Evolutionary conservation across 352 stramenopile species (phyloP).

Genomic region (Phytophthora fragariae): DNA sequence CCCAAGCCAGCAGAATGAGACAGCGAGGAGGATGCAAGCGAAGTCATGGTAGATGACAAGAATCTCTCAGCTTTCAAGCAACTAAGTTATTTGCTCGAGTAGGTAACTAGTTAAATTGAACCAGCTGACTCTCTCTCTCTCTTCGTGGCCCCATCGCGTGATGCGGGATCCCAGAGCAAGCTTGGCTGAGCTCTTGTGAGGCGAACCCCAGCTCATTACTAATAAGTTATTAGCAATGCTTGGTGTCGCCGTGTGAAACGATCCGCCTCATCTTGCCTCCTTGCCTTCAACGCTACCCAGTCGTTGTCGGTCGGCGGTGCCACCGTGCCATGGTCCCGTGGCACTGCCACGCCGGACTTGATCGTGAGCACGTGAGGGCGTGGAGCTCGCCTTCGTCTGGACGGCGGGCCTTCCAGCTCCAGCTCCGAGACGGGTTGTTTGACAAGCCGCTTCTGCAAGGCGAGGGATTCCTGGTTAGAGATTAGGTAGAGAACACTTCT

Average conservation of each 20-base stretch:
- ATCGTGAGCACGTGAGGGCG: slow-evolving; percentile 26
- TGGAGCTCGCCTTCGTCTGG: not conserved
- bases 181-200: slow-evolving; percentile 18
- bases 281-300: too few relatives aligned
- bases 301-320: too few relatives aligned
- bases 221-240: not conserved
- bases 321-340: too few relatives aligned
- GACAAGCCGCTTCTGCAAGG: slow-evolving; percentile 1
- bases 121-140: too few relatives aligned
- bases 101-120: too few relatives aligned
- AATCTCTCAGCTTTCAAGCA: too few relatives aligned
- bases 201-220: too few relatives aligned
- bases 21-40: too few relatives aligned
- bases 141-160: slow-evolving; percentile 18
- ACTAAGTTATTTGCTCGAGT: too few relatives aligned
- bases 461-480: not conserved
- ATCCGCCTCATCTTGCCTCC: slow-evolving; percentile 5
- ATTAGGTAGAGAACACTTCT: slow-evolving; percentile 20
- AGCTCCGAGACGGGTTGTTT: slow-evolving; percentile 20
- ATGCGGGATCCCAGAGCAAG: slow-evolving; percentile 4
- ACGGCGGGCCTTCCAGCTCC: not conserved
- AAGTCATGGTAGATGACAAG: too few relatives aligned
- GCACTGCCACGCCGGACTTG: slow-evolving; percentile 6
- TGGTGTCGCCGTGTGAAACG: slow-evolving; percentile 20
- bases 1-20: too few relatives aligned